These are phyloP conservation scores for Xylariaceae sp. DNA, from an alignment of 2,329 filamentous ascomycete species.

Conservation along the genomic window DNA sequence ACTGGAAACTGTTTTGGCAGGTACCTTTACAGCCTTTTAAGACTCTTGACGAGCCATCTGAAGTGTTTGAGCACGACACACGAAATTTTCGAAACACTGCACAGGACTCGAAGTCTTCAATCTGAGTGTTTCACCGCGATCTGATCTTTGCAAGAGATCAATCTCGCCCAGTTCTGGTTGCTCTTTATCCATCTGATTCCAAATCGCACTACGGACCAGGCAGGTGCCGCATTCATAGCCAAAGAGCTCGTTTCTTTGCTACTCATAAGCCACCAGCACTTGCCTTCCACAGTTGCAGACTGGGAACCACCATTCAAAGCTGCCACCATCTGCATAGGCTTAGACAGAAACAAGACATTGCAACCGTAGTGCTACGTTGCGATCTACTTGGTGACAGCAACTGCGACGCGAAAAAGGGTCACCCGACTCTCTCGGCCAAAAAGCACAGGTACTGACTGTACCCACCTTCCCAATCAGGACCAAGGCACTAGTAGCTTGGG, in stretches of 20 bases:
- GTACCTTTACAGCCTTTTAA: neutral
- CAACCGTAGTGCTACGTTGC: conserved; percentile 22
- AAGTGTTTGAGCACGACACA: neutral
- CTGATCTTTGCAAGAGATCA: too few species aligned
- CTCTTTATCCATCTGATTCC: conserved; percentile 18
- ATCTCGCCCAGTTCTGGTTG: conserved; percentile 8
- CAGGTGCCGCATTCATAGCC: neutral
- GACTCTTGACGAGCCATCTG: conserved; percentile 12
- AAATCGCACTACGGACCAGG: conserved; percentile 3
- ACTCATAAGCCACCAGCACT: neutral
- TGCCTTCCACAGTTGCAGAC: too few species aligned
- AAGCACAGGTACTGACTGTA: conserved; percentile 6
- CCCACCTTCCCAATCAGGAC: conserved; percentile 32
- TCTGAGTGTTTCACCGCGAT: too few species aligned
- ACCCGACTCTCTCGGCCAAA: conserved; percentile 25
- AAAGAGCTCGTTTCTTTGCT: neutral
- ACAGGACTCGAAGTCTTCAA: too few species aligned
- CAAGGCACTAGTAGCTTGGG: conserved; percentile 19
- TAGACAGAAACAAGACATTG: conserved; percentile 3
- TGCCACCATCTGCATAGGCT: conserved; percentile 6
- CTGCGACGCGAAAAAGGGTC: conserved; percentile 19
- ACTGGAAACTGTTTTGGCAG: conserved; percentile 9
- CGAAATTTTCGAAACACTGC: neutral
- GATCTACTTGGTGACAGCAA: conserved; percentile 13
- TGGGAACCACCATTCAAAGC: too few species aligned